Conservation (phyloP, 345 rosid species). For the Mercurialis annua region DNA sequence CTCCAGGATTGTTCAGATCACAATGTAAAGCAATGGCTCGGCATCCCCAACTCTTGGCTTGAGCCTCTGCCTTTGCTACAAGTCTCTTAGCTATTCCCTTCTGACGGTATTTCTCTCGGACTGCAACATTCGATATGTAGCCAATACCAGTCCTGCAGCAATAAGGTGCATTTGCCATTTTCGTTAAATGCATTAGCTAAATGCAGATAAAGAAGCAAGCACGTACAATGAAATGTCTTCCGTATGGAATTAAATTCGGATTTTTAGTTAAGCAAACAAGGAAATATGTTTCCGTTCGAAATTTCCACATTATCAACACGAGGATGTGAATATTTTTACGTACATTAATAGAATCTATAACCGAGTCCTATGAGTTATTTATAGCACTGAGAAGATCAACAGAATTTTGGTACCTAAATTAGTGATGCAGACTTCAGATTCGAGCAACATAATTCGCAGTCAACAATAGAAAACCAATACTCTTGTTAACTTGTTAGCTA, state of each 20-base stretch:
- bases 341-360: not conserved
- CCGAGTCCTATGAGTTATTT: not conserved
- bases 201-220: not conserved
- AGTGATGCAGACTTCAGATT: not conserved
- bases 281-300: no score
- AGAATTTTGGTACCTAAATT: not conserved
- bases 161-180: not conserved
- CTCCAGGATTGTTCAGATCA: constrained; percentile 66
- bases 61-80: constrained; percentile 75
- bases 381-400: not conserved
- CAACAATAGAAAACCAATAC: not conserved
- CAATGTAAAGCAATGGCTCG: constrained; percentile 81
- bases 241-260: not conserved
- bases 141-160: constrained; percentile 75
- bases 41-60: constrained; percentile 85
- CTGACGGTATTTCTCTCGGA: constrained; percentile 62
- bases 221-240: not conserved
- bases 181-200: not conserved
- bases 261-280: no score
- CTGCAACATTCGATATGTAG: constrained; percentile 89
- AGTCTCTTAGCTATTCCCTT: constrained; percentile 88
- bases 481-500: not conserved
- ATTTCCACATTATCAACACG: no score
- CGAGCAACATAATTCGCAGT: not conserved
- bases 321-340: no score